Percentiles rank a stretch among this genome's conserved stretches.
phyloP scores from a whole-genome alignment of 306 rosid genomes.

The Trifolium subterraneum region DNA sequence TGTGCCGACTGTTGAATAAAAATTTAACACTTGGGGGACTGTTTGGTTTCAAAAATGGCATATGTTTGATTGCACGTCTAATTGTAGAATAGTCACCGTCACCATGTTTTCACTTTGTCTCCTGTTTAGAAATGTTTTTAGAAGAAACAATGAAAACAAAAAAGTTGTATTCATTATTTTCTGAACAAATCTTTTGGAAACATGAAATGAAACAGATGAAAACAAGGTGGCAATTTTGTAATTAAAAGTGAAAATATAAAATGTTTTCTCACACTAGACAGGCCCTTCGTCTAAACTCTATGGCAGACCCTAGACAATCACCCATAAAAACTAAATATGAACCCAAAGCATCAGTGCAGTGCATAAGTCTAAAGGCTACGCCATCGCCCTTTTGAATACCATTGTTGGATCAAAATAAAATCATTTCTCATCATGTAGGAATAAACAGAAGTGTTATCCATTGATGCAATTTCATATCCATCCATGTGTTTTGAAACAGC shows the following conservation, averaged over 20 bases:
- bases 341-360: conserved; percentile 14
- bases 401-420: conserved; percentile 8
- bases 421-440: conserved; percentile 10
- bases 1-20: conserved; percentile 15
- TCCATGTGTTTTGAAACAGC: background rate
- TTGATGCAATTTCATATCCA: conserved; percentile 12
- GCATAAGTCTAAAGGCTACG: conserved; percentile 9
- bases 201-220: background rate
- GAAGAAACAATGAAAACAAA: conserved; percentile 5
- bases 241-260: background rate
- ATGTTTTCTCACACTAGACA: background rate
- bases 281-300: conserved; percentile 19
- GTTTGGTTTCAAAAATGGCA: background rate
- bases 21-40: background rate
- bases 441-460: conserved; percentile 13
- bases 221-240: background rate
- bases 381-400: conserved; percentile 12
- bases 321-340: conserved; percentile 30
- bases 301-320: conserved; percentile 30
- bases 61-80: background rate
- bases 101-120: background rate
- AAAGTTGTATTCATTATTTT: background rate
- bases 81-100: background rate
- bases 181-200: background rate
- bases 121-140: background rate